These are phyloP conservation scores for Pyrenochaeta sp. DNA, from an alignment of 2,329 filamentous ascomycete genomes.

Conservation along the genomic window DNA sequence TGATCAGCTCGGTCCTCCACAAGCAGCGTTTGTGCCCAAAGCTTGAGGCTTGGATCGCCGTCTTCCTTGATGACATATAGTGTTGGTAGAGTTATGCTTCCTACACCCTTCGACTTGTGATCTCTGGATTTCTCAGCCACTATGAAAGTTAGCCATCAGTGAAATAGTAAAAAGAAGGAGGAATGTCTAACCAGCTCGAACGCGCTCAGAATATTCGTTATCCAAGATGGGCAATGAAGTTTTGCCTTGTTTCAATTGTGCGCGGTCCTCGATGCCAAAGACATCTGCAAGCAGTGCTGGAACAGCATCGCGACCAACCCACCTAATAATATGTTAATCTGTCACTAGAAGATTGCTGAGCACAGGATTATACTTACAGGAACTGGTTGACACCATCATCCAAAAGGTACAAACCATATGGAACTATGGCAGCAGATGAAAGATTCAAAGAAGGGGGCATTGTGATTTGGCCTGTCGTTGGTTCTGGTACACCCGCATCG, in stretches of 20 bases:
- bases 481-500: constrained; percentile 83
- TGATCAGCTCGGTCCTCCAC: constrained; percentile 96
- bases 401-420: constrained; percentile 93
- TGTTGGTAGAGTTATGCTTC: constrained; percentile 90
- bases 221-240: constrained; percentile 84
- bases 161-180: not conserved
- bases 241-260: constrained; percentile 90
- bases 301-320: constrained; percentile 92
- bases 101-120: constrained; percentile 83
- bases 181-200: constrained; percentile 59
- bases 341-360: not conserved
- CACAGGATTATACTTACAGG: constrained; percentile 53
- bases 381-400: constrained; percentile 98
- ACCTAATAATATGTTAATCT: constrained; percentile 52
- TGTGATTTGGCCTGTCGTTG: constrained; percentile 85
- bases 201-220: constrained; percentile 94
- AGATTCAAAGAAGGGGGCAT: constrained; percentile 86
- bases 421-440: constrained; percentile 83
- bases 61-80: constrained; percentile 94
- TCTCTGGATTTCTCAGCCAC: constrained; percentile 93
- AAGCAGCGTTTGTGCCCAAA: constrained; percentile 96
- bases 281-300: constrained; percentile 88
- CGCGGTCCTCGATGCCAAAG: constrained; percentile 85
- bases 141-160: constrained; percentile 50
- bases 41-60: constrained; percentile 90